phyloP scores from a whole-genome alignment of 371 early-diverging fungal species.

The Cokeromyces recurvatus region DNA sequence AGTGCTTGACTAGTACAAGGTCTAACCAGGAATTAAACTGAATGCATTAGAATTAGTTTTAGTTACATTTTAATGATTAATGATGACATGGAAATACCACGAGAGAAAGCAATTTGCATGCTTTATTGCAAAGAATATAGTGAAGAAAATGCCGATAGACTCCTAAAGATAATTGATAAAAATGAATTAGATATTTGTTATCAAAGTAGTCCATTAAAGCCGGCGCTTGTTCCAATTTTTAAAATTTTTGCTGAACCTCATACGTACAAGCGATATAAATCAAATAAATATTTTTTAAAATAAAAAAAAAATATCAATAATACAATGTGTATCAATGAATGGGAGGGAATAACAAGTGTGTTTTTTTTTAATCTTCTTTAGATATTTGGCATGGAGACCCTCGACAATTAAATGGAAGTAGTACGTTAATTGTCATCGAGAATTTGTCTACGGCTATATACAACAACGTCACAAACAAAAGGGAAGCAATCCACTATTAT shows the following conservation, averaged over 20 bases:
- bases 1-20: too few species aligned
- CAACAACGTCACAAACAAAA: too few species aligned
- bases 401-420: conserved; percentile 1
- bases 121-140: neutral
- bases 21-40: neutral
- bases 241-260: neutral
- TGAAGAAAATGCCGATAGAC: too few species aligned
- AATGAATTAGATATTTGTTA: too few species aligned
- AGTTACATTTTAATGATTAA: neutral
- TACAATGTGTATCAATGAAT: conserved; percentile 3
- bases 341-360: neutral
- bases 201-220: too few species aligned
- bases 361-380: conserved; percentile 1
- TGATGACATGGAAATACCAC: neutral
- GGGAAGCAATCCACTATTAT: too few species aligned
- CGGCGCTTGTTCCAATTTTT: too few species aligned
- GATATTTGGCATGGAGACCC: conserved; percentile 4
- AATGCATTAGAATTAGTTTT: neutral
- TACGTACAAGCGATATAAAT: neutral
- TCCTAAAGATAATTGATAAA: too few species aligned
- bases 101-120: neutral
- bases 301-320: neutral
- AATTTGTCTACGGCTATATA: too few species aligned
- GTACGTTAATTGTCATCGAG: too few species aligned
- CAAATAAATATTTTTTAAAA: conserved; percentile 1